Percentiles rank a stretch among this genome's conserved stretches.
Evolutionary conservation across 805 yeast species (phyloP).

Genomic region (Candida easanensis): DNA sequence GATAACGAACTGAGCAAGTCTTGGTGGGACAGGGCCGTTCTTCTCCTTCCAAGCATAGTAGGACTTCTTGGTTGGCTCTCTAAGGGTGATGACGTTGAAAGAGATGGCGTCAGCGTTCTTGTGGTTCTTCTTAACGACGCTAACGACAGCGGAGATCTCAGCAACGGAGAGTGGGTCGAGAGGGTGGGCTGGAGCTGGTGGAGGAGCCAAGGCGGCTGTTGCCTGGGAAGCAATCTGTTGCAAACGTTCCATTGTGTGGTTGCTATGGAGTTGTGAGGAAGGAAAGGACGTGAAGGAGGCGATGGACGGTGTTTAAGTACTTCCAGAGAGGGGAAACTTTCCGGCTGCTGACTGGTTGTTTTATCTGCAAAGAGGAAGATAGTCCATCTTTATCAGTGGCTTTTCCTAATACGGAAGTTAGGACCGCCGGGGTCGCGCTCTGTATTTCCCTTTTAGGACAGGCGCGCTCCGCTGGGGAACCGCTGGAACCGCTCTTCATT

Average conservation of each 20-base stretch:
- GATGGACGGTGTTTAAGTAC: no score
- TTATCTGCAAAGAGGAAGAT: slow-evolving; percentile 1
- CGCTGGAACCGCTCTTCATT: neutral
- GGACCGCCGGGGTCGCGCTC: slow-evolving; percentile 1
- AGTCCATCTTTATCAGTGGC: neutral
- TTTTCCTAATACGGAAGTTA: neutral
- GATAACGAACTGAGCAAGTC: slow-evolving; percentile 65
- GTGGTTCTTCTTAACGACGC: slow-evolving; percentile 47
- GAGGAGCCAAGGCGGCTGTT: slow-evolving; percentile 51
- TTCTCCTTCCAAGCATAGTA: slow-evolving; percentile 65
- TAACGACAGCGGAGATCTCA: slow-evolving; percentile 60
- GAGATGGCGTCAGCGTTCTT: slow-evolving; percentile 40
- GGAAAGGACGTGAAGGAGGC: neutral
- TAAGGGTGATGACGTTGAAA: slow-evolving; percentile 68
- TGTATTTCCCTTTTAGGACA: neutral
- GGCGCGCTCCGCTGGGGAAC: neutral
- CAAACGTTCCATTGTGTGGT: slow-evolving; percentile 54
- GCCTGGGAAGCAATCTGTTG: slow-evolving; percentile 62
- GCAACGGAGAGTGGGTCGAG: slow-evolving; percentile 66
- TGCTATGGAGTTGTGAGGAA: neutral
- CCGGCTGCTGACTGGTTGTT: slow-evolving; percentile 1
- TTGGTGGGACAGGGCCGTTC: slow-evolving; percentile 59
- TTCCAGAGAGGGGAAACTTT: no score
- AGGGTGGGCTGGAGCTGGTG: slow-evolving; percentile 60
- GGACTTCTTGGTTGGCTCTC: slow-evolving; percentile 66